These are phyloP conservation scores for Globisporangium cystogenes DNA, from an alignment of 352 stramenopile species.

Conservation along the genomic window DNA sequence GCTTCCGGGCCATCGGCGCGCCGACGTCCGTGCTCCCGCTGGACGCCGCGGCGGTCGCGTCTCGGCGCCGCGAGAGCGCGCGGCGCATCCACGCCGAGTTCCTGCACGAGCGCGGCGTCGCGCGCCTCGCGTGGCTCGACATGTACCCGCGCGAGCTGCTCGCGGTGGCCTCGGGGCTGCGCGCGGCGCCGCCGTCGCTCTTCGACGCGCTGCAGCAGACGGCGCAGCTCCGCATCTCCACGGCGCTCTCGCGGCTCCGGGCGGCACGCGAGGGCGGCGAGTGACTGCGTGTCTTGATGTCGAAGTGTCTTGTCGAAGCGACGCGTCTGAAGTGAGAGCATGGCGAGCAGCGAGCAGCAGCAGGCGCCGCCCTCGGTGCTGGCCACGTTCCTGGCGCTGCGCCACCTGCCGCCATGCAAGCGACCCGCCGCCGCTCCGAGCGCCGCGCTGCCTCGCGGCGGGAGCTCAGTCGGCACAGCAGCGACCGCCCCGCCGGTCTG, in stretches of 20 bases:
- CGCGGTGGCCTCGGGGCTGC: constrained; percentile 22
- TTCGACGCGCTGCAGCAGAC: constrained; percentile 54
- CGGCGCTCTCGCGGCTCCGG: constrained; percentile 13
- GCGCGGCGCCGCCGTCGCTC: constrained; percentile 22
- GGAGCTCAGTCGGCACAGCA: no score
- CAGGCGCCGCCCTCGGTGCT: neutral
- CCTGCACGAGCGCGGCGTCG: constrained; percentile 12
- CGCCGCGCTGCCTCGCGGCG: no score
- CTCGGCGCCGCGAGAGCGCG: constrained; percentile 33
- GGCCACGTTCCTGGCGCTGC: constrained; percentile 7
- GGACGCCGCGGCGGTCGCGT: constrained; percentile 24
- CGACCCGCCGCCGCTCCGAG: neutral
- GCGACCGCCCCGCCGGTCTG: constrained; percentile 20
- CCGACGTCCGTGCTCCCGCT: constrained; percentile 23
- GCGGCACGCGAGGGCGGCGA: no score
- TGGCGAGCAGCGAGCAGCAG: neutral
- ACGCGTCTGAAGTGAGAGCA: neutral
- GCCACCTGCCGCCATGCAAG: constrained; percentile 2
- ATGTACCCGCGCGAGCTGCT: constrained; percentile 46
- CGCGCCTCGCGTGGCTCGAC: constrained; percentile 32
- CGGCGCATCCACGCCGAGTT: constrained; percentile 46
- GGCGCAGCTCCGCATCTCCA: constrained; percentile 44
- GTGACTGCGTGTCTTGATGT: no score
- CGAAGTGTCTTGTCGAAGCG: no score
- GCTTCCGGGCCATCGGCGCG: constrained; percentile 39